phyloP scores from a whole-genome alignment of 2,329 filamentous ascomycete species.

The Fusarium albidum region DNA sequence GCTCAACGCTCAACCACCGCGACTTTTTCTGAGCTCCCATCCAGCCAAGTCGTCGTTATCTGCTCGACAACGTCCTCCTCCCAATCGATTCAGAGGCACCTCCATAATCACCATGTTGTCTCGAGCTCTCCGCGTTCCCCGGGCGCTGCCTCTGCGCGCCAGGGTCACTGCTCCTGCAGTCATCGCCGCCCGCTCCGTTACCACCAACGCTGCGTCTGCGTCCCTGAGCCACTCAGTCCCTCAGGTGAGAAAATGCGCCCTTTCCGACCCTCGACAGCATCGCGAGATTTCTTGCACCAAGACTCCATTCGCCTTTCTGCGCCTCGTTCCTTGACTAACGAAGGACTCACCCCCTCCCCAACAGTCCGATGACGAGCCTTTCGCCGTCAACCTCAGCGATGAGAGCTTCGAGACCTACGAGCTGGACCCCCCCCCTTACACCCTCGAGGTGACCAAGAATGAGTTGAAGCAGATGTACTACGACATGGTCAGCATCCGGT shows the following conservation, averaged over 20 bases:
- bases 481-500: constrained; percentile 96
- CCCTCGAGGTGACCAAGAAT: constrained; percentile 92
- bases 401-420: constrained; percentile 99
- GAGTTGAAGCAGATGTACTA: constrained; percentile 99
- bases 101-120: constrained; percentile 69
- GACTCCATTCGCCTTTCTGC: not conserved
- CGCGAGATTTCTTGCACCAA: constrained; percentile 8
- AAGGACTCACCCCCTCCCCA: not conserved
- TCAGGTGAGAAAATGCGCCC: constrained; percentile 50
- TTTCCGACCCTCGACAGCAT: constrained; percentile 25
- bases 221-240: constrained; percentile 81
- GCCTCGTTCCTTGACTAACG: constrained; percentile 26
- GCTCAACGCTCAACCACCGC: constrained; percentile 53
- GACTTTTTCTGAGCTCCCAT: constrained; percentile 54
- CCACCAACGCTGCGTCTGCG: constrained; percentile 92
- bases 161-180: constrained; percentile 54
- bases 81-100: constrained; percentile 45
- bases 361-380: constrained; percentile 92
- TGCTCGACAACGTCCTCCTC: constrained; percentile 42
- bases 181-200: constrained; percentile 77
- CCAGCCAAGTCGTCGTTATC: constrained; percentile 44
- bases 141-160: constrained; percentile 66
- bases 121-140: constrained; percentile 69
- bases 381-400: constrained; percentile 91
- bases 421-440: constrained; percentile 94